Base-by-base conservation (phyloP, 805 yeast species). In the Pichia pseudocactophila region DNA sequence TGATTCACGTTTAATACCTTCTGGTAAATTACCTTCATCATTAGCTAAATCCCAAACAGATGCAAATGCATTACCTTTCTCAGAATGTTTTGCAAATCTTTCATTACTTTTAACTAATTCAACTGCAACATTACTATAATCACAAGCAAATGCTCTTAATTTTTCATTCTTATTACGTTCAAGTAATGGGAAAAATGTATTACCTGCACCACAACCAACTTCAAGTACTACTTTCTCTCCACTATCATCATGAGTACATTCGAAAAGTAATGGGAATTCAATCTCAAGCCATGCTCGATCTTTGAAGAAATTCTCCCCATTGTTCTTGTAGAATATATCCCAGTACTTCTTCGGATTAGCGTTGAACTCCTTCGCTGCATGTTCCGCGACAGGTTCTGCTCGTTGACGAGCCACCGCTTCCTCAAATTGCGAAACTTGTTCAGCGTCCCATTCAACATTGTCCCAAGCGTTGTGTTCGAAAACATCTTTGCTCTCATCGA, bases 201-300 rank as follows among this genome's bases (percentile, higher is more conserved):
- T 92, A 10, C 98, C 98, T 5, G 96, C 97, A 43, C 98, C 98
- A 65, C 98, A 92, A 3, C 98, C 98, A 37, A 92, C 82, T 62
- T 92, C 98, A 42, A 92, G 70, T 28, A 92, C 81, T 3, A 80
- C 77, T 18, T 72, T 71, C 4, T 81, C 75, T n/a, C 87, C 82
- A 7, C 80, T 70, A 50, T 80, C 82, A 19, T 74, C 72, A 48
- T 77, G 76, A 3, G 95, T 86, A 6, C 86, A 82, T 47, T 80
- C 81, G 56, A 82, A 90, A 30, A 92, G 63, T 12, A 76, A 66
- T 1, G 98, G 98, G 50, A 92, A 92, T 64, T 92, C 98, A 37
- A 90, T 82, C 58, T 85, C 87, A 46, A 92, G 69, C 98, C 98
- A 92, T 57, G 86, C 89, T 52, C 98, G 72, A 62, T 92, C 96